Evolutionary conservation across 768 basidiomycete genomes (phyloP), one percentile per base, ranked within the genome.

Genomic region (Xerocomellus chrysenteron): DNA sequence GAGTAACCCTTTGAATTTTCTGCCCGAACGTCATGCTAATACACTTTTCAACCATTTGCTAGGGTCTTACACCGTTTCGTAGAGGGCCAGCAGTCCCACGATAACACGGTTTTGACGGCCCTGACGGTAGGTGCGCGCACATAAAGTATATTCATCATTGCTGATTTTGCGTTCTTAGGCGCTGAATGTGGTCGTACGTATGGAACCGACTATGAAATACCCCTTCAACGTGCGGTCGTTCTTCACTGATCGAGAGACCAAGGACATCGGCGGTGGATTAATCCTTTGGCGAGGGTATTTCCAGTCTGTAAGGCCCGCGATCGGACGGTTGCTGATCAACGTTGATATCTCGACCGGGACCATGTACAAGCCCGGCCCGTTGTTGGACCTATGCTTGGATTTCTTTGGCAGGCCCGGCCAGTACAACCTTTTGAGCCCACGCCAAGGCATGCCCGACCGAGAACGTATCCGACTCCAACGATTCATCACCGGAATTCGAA

Each of bases 251-350:
- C 67, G 72, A 1, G 87, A 83, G 50, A 78, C 73, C 10, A 78
- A 74, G 45, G 63, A 71, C 30, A 82, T 90, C 26, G 86, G 88
- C 1, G 65, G 68, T 0, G 90, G 91, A 0, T 76, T 92, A 4
- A 79, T 83, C 14, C 76, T 90, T 0, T 89, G 88, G 88, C 78
- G 90, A 4, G 90, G 90, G 0, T 90, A 88, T 53, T 92, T 92
- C 71, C 90, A 92, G 66, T 88, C 86, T 0, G 79, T 90, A 13
- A 78, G 90, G 21, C 89, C 90, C 4, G 82, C 81, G 0, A 77
- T 84, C 17, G 83, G 83, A 0, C 74, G 74, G 0, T 80, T 92
- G 63, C 68, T 90, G 28, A 75, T 92, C 61, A 92, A 92, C 55
- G 78, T 92, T 59, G 90, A 92, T 58, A 88, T 90, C 46, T 83